Evolutionary conservation across 257 asterid species (phyloP).

Genomic region (Solanum lycopersicoides): DNA sequence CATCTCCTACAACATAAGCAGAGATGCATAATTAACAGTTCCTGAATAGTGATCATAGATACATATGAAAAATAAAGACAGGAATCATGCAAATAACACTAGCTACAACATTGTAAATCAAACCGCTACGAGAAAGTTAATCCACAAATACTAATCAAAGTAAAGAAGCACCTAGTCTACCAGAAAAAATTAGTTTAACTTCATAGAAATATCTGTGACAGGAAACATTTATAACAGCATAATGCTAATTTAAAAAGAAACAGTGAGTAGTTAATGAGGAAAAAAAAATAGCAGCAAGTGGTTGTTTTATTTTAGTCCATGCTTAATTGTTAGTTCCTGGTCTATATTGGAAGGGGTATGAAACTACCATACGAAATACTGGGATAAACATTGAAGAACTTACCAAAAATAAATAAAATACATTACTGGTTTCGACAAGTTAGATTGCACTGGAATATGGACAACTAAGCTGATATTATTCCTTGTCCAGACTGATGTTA

Average conservation of each 20-base stretch:
- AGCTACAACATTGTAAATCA: neutral
- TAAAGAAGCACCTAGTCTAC: neutral
- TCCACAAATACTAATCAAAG: neutral
- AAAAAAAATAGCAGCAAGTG: neutral
- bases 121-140: neutral
- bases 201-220: too few species aligned
- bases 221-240: too few species aligned
- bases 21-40: neutral
- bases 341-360: neutral
- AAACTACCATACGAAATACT: neutral
- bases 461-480: neutral
- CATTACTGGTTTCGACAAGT: neutral
- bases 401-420: neutral
- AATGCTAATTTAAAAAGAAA: neutral
- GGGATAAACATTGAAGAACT: neutral
- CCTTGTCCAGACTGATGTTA: neutral
- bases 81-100: neutral
- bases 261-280: neutral
- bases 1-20: slow-evolving; percentile 37
- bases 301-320: neutral
- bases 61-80: neutral
- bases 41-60: neutral
- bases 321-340: neutral
- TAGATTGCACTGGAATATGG: too few species aligned
- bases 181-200: neutral